phyloP scores from a whole-genome alignment of 2,329 filamentous ascomycete genomes.

The Neopestalotiopsis sp. region DNA sequence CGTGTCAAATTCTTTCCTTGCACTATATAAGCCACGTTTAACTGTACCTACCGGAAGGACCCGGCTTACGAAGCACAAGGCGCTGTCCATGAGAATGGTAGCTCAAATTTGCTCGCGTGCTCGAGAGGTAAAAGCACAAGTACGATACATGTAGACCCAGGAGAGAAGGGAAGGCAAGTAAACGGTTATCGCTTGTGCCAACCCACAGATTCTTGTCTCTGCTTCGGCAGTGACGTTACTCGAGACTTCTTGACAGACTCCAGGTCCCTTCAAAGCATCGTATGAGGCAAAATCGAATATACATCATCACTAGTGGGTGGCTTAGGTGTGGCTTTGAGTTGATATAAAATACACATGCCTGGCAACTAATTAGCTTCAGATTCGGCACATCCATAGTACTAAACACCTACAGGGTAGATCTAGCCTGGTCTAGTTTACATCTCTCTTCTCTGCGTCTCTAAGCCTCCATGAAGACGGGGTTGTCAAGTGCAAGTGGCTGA shows the following conservation, averaged over 20 bases:
- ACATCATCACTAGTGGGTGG: neutral
- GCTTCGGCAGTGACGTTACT: neutral
- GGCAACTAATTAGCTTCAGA: neutral
- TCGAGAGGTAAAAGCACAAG: neutral
- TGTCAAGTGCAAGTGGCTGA: neutral
- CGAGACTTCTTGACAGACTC: neutral
- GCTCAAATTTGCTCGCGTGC: neutral
- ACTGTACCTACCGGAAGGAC: neutral
- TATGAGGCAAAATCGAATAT: neutral
- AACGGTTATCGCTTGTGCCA: neutral
- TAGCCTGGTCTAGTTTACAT: neutral
- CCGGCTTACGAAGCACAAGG: neutral
- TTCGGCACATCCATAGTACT: neutral
- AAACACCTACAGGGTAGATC: neutral
- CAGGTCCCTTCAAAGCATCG: neutral
- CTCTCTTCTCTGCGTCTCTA: neutral
- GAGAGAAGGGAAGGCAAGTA: neutral
- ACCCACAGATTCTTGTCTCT: neutral
- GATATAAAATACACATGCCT: neutral
- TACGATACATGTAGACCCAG: constrained; percentile 2
- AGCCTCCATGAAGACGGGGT: neutral
- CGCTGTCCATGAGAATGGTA: neutral
- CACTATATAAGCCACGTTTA: neutral
- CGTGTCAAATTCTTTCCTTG: neutral
- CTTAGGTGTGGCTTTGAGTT: neutral